Evolutionary conservation across 2,329 filamentous ascomycete genomes (phyloP).

Genomic region (Ophiosphaerella narmari): DNA sequence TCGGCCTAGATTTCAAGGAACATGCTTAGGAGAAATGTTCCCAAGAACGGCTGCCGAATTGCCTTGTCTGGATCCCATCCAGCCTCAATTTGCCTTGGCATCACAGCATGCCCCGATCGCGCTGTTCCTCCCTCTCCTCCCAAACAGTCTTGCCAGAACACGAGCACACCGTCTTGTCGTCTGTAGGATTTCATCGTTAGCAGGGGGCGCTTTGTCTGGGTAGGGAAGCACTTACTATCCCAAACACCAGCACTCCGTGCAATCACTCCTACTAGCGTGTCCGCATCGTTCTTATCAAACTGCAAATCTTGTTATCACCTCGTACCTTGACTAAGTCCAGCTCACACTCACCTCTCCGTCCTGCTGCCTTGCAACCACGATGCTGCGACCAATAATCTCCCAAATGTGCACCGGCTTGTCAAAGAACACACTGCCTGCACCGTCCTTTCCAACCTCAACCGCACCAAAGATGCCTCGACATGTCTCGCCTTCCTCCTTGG

Average conservation of each 20-base stretch:
- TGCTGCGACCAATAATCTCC: slow-evolving; percentile 93
- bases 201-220: not conserved
- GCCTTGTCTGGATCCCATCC: slow-evolving; percentile 17
- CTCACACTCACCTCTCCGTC: slow-evolving; percentile 51
- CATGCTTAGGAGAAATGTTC: slow-evolving; percentile 20
- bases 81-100: slow-evolving; percentile 22
- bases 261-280: slow-evolving; percentile 91
- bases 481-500: slow-evolving; percentile 51
- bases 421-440: slow-evolving; percentile 78
- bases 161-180: slow-evolving; percentile 97
- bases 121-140: slow-evolving; percentile 93
- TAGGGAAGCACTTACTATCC: slow-evolving; percentile 59
- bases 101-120: slow-evolving; percentile 85
- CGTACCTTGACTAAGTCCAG: not conserved
- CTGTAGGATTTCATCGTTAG: slow-evolving; percentile 9
- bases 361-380: slow-evolving; percentile 77
- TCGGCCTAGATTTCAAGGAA: slow-evolving; percentile 40
- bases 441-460: slow-evolving; percentile 74
- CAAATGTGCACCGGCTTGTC: slow-evolving; percentile 85
- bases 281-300: slow-evolving; percentile 67
- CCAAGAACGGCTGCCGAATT: slow-evolving; percentile 21
- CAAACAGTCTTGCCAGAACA: slow-evolving; percentile 98
- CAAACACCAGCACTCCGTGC: slow-evolving; percentile 96
- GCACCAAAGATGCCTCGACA: slow-evolving; percentile 72
- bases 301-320: slow-evolving; percentile 4